Evolutionary conservation across 2,329 filamentous ascomycete genomes (phyloP), one percentile per base, ranked within the genome.

Genomic region (Pseudogymnoascus sp.): DNA sequence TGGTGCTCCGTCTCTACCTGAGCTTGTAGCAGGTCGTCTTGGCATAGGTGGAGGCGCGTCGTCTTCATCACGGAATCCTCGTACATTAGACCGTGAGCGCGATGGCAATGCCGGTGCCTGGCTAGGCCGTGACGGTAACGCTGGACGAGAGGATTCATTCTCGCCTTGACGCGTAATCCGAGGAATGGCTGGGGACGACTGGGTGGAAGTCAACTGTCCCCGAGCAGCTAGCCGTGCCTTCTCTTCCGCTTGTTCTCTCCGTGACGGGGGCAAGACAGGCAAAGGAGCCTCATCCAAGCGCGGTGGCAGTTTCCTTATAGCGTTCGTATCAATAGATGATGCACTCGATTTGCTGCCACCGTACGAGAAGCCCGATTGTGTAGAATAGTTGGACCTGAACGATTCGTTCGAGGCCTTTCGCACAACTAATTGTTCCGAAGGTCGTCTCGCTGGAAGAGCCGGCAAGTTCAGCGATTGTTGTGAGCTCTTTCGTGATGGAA

Each of bases 361-460:
- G 75, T 66, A 31, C 68, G 83, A 85, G 21, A 82, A 70, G 1
- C 77, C 78, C 3, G 84, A 86, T 14, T 82, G 69, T 10, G 77
- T 77, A 5, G 84, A 87, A 40, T 78, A 74, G 63, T 81, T 75
- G 2, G 84, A 86, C 11, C 79, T 69, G 31, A 83, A 82, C 2
- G 84, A 87, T 0, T 84, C 82, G 44, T 80, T 80, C 16, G 85
- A 87, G 59, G 77, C 81, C 63, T 82, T 78, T 23, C 84, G 78
- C 4, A 73, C 73, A 21, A 72, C 71, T 35, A 80, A 71, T 12
- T 73, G 72, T 5, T 76, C 72, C 1, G 80, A 80, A 1, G 79
- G 71, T 25, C 78, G 78, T 31, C 83, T 78, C 14, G 81, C 76
- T 12, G 83, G 81, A 16, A 84, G 72, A 28, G 77, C 75, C 6